Percentiles rank a stretch among this genome's conserved stretches.
These are phyloP conservation scores for Hanseniaspora lachancei DNA, from an alignment of 805 yeast genomes.

Conservation along the genomic window DNA sequence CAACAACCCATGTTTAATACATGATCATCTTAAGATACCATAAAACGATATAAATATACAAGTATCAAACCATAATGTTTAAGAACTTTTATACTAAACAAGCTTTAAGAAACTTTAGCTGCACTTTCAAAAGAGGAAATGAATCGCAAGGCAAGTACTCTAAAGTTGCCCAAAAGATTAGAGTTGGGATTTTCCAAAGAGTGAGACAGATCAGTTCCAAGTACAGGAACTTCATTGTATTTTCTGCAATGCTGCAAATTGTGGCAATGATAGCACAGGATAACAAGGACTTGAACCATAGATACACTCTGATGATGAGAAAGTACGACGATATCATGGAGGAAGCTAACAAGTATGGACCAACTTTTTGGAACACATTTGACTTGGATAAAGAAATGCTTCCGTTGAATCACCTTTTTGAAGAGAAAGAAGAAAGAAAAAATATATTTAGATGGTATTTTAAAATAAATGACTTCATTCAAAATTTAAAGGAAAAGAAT, in stretches of 20 bases:
- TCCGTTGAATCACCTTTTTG: slow-evolving; percentile 28
- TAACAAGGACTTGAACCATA: slow-evolving; percentile 30
- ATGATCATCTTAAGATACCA: neutral
- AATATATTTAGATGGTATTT: slow-evolving; percentile 2
- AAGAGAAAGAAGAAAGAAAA: slow-evolving; percentile 14
- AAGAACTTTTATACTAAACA: neutral
- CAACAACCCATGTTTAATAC: neutral
- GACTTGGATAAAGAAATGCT: slow-evolving; percentile 32
- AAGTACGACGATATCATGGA: slow-evolving; percentile 30
- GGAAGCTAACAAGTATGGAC: slow-evolving; percentile 29
- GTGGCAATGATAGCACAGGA: slow-evolving; percentile 33
- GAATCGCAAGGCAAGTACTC: slow-evolving; percentile 13
- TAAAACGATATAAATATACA: too few relatives aligned
- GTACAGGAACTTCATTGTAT: slow-evolving; percentile 25
- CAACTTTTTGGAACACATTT: slow-evolving; percentile 20
- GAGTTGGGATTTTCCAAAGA: neutral
- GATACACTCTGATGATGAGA: slow-evolving; percentile 28
- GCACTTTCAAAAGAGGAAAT: neutral
- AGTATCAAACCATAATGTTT: neutral
- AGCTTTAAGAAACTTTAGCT: neutral
- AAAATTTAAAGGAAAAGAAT: slow-evolving; percentile 18
- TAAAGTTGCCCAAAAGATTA: slow-evolving; percentile 24
- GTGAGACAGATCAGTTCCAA: neutral
- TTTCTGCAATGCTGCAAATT: slow-evolving; percentile 37
- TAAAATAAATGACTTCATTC: slow-evolving; percentile 17